phyloP scores from a whole-genome alignment of 306 rosid species.

The Cicer chorassanicum region DNA sequence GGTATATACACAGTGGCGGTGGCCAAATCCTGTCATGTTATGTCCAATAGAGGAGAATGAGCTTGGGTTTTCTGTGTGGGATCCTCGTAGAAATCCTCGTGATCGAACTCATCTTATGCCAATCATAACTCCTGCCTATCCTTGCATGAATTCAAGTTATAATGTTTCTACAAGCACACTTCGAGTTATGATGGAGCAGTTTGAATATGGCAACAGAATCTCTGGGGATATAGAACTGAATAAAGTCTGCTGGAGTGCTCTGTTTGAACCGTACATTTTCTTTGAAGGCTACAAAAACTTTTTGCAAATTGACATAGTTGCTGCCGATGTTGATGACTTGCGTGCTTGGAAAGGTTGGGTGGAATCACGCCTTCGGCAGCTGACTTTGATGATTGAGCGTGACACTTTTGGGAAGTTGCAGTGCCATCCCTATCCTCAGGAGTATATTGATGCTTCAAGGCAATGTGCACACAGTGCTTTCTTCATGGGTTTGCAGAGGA shows the following conservation, averaged over 20 bases:
- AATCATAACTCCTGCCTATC: constrained; percentile 94
- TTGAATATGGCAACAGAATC: constrained; percentile 69
- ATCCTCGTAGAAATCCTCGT: constrained; percentile 88
- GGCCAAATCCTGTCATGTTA: constrained; percentile 97
- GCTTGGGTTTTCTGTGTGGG: constrained; percentile 87
- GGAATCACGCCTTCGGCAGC: constrained; percentile 89
- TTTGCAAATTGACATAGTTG: constrained; percentile 86
- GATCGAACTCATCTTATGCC: constrained; percentile 94
- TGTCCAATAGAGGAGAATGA: constrained; percentile 87
- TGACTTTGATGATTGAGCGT: constrained; percentile 69
- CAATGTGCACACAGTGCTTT: constrained; percentile 58
- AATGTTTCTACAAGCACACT: constrained; percentile 90
- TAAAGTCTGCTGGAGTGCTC: constrained; percentile 70
- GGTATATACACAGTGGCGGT: constrained; percentile 95
- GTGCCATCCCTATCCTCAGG: constrained; percentile 59
- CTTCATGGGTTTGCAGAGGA: constrained; percentile 66
- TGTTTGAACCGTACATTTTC: constrained; percentile 79
- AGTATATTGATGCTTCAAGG: constrained; percentile 54
- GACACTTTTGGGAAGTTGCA: constrained; percentile 66
- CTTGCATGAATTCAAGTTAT: constrained; percentile 97
- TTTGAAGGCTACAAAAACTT: constrained; percentile 89
- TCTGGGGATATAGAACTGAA: constrained; percentile 84
- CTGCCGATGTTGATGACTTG: constrained; percentile 78
- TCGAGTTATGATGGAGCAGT: constrained; percentile 93
- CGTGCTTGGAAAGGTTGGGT: constrained; percentile 98